phyloP scores from a whole-genome alignment of 2,329 filamentous ascomycete genomes.

The Colletotrichum sp. region DNA sequence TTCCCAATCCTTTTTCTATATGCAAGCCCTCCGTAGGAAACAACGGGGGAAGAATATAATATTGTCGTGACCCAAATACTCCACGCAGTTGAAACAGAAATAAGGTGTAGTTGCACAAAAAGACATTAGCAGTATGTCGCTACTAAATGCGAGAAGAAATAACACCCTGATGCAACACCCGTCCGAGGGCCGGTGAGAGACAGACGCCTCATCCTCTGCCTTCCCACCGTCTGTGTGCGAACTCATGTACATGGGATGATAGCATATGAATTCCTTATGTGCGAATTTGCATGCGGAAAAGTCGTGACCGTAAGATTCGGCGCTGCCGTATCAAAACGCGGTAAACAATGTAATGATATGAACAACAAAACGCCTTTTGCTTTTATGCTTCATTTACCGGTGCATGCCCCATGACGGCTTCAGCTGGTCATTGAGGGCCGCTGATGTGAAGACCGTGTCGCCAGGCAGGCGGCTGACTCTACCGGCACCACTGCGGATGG shows the following conservation, averaged over 20 bases:
- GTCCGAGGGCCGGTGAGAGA: background rate
- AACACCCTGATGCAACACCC: constrained; percentile 13
- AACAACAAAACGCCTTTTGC: constrained; percentile 13
- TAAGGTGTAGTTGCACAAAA: constrained; percentile 11
- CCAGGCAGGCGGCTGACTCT: constrained; percentile 84
- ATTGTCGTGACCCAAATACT: constrained; percentile 21
- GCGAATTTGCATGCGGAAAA: constrained; percentile 15
- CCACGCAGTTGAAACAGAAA: constrained; percentile 18
- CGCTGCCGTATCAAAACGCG: constrained; percentile 20
- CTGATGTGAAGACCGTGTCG: constrained; percentile 79
- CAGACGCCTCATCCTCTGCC: background rate
- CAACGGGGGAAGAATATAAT: background rate
- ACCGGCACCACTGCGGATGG: constrained; percentile 83
- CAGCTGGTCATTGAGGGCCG: constrained; percentile 66
- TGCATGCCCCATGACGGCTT: constrained; percentile 67
- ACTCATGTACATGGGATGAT: constrained; percentile 14
- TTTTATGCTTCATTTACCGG: constrained; percentile 30
- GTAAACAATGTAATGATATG: constrained; percentile 17
- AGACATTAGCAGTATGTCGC: constrained; percentile 22
- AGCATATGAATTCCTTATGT: background rate
- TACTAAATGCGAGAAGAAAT: constrained; percentile 20
- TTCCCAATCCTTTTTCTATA: constrained; percentile 12
- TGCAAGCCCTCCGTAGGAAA: background rate
- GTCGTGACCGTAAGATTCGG: constrained; percentile 18
- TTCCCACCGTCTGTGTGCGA: background rate